phyloP scores from a whole-genome alignment of 2,329 filamentous ascomycete genomes.

The Fusarium nisikadoi region DNA sequence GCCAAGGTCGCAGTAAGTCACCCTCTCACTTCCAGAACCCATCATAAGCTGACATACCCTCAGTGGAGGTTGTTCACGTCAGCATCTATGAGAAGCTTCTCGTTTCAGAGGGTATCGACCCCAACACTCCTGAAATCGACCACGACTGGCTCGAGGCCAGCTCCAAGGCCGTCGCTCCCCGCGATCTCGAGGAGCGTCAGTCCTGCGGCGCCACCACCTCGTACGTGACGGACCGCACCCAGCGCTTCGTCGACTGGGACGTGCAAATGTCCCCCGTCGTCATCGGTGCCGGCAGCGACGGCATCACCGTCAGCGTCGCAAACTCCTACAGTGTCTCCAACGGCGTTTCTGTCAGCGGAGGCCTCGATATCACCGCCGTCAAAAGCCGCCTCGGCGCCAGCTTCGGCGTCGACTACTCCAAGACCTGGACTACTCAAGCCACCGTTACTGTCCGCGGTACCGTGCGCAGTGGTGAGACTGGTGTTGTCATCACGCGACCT shows the following conservation, averaged over 20 bases:
- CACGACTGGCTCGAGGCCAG: not conserved
- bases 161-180: not conserved
- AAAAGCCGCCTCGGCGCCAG: slow-evolving; percentile 1
- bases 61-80: slow-evolving; percentile 22
- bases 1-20: slow-evolving; percentile 15
- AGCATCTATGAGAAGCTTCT: slow-evolving; percentile 23
- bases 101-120: not conserved
- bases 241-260: slow-evolving; percentile 33
- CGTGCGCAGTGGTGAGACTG: not conserved
- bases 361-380: not conserved
- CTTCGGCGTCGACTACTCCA: slow-evolving; percentile 19
- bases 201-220: not conserved
- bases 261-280: slow-evolving; percentile 32
- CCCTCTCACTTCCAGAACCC: accelerated
- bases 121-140: slow-evolving; percentile 10
- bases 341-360: slow-evolving; percentile 1
- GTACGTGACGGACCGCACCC: not conserved
- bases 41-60: accelerated
- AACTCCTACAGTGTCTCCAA: not conserved
- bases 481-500: slow-evolving; percentile 12
- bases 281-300: slow-evolving; percentile 8
- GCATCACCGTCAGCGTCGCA: not conserved
- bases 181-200: not conserved
- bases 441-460: slow-evolving; percentile 10
- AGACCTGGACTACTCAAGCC: slow-evolving; percentile 16